Conservation (phyloP, 106 monocot species). For the Phalaenopsis aphrodite region DNA sequence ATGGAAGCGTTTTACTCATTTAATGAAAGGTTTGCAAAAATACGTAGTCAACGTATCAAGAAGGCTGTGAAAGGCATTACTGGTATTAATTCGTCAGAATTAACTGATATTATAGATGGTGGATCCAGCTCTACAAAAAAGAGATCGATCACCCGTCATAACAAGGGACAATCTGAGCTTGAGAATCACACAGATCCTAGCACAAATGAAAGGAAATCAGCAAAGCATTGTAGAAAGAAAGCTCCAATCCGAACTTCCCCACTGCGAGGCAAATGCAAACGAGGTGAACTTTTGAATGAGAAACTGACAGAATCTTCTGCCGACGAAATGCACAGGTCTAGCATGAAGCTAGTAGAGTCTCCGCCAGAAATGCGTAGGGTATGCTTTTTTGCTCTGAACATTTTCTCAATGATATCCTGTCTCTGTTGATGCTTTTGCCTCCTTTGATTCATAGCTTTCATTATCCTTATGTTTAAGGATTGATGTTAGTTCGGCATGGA, state of each 20-base stretch:
- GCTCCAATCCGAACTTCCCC: not conserved
- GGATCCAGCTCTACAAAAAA: constrained; percentile 9
- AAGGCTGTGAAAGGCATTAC: constrained; percentile 92
- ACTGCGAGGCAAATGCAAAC: constrained; percentile 6
- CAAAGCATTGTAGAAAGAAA: constrained; percentile 11
- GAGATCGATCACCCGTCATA: constrained; percentile 9
- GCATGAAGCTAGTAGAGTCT: constrained; percentile 1
- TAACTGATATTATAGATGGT: constrained; percentile 29
- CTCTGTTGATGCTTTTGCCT: not conserved
- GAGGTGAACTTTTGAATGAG: constrained; percentile 1
- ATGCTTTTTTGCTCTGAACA: constrained; percentile 10
- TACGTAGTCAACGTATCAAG: constrained; percentile 88
- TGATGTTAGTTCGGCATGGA: not conserved
- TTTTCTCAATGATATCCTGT: not conserved
- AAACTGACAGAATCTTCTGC: constrained; percentile 25
- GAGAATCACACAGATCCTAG: constrained; percentile 4
- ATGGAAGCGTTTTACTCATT: constrained; percentile 93
- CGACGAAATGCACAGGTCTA: constrained; percentile 11
- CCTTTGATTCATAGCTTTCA: not conserved
- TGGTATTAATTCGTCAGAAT: constrained; percentile 36
- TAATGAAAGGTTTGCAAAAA: constrained; percentile 97
- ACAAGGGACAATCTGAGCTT: not conserved
- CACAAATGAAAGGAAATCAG: constrained; percentile 4
- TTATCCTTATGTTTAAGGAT: not conserved
- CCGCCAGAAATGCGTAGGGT: constrained; percentile 39